A percentile compares a stretch with the other conserved stretches of the same genome.
Evolutionary conservation across 1,284 basidiomycete species (phyloP).

Genomic region (Ceratobasidium papillatum): DNA sequence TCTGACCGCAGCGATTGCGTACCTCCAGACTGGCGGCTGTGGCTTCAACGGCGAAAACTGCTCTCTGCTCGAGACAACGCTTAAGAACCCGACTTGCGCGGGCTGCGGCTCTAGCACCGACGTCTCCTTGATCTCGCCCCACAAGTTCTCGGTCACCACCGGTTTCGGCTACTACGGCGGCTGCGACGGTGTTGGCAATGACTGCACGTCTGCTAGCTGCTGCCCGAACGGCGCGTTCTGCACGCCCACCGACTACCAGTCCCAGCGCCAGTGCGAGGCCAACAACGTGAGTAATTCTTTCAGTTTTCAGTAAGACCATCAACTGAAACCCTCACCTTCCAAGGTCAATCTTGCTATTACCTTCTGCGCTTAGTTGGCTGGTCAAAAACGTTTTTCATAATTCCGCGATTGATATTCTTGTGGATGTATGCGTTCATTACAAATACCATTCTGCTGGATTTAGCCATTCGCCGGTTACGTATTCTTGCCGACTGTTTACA

Average conservation of each 20-base stretch:
- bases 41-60: slow-evolving; percentile 59
- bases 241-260: slow-evolving; percentile 50
- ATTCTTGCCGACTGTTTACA: not conserved
- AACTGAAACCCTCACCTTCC: not conserved
- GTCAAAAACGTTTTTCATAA: no score
- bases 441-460: no score
- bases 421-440: no score
- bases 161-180: slow-evolving; percentile 57
- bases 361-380: slow-evolving; percentile 38
- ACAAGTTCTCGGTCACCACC: slow-evolving; percentile 55
- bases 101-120: slow-evolving; percentile 58
- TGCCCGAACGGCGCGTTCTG: slow-evolving; percentile 52
- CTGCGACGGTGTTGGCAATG: slow-evolving; percentile 55
- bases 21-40: slow-evolving; percentile 56
- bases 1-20: slow-evolving; percentile 55
- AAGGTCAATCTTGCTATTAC: slow-evolving; percentile 46
- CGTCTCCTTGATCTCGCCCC: slow-evolving; percentile 58
- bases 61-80: slow-evolving; percentile 56
- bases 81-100: slow-evolving; percentile 54
- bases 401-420: no score
- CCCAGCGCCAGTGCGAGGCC: slow-evolving; percentile 54
- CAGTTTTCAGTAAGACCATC: not conserved
- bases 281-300: slow-evolving; percentile 51
- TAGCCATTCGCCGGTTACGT: no score
- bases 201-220: slow-evolving; percentile 50